Evolutionary conservation across 352 stramenopile genomes (phyloP).

Genomic region (Phytophthora fragariaefolia): DNA sequence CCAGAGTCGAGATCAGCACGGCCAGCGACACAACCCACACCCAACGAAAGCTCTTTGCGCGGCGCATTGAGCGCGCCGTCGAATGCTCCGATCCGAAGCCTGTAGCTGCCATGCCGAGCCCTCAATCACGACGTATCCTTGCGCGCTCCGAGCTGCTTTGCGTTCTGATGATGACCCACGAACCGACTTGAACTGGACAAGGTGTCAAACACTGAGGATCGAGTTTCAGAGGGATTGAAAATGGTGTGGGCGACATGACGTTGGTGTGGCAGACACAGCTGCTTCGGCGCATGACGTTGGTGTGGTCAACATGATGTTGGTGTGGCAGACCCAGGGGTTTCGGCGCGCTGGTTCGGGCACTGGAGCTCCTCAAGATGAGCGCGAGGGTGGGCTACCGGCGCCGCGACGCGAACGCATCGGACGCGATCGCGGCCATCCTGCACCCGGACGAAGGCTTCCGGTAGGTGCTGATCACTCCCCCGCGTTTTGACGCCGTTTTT

Average conservation of each 20-base stretch:
- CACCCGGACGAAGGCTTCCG: constrained; percentile 66
- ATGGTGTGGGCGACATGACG: constrained; percentile 14
- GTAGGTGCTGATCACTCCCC: constrained; percentile 25
- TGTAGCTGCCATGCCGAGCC: constrained; percentile 27
- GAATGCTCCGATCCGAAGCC: neutral
- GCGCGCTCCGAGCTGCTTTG: constrained; percentile 5
- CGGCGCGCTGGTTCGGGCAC: neutral
- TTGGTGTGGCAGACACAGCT: constrained; percentile 3
- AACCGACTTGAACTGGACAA: constrained; percentile 25
- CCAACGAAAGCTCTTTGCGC: constrained; percentile 23
- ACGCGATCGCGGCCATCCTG: constrained; percentile 67
- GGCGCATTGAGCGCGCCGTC: constrained; percentile 9
- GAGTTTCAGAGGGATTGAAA: constrained; percentile 6
- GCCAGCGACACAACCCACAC: constrained; percentile 21
- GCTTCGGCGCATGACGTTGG: too few species aligned
- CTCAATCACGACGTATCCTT: constrained; percentile 31
- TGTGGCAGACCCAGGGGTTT: constrained; percentile 19
- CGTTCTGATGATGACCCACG: constrained; percentile 29
- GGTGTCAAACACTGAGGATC: constrained; percentile 27
- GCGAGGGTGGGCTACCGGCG: constrained; percentile 49
- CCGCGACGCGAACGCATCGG: constrained; percentile 74
- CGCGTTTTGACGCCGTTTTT: neutral
- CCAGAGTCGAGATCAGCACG: constrained; percentile 26
- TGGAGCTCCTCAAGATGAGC: constrained; percentile 45
- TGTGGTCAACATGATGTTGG: constrained; percentile 15